A percentile compares a stretch with the other conserved stretches of the same genome.
Evolutionary conservation across 176 grass and related monocot genomes (phyloP).

Genomic region (Themeda triandra): DNA sequence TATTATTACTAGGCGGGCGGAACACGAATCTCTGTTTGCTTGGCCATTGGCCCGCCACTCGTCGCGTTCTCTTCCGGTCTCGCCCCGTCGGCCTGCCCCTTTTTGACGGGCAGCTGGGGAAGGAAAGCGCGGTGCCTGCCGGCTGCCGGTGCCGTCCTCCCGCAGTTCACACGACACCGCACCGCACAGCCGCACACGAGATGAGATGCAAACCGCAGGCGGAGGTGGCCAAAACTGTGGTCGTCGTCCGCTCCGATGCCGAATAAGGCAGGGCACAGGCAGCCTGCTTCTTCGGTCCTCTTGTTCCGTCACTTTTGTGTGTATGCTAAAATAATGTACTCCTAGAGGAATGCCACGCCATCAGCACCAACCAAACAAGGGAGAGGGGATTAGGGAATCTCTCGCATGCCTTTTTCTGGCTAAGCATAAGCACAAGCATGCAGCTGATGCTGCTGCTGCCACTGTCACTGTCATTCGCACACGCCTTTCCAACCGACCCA

Average conservation of each 20-base stretch:
- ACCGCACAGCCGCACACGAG: too few relatives aligned
- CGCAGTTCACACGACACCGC: neutral
- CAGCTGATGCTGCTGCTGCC: neutral
- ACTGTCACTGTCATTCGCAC: neutral
- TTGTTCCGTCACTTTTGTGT: neutral
- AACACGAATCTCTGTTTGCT: too few relatives aligned
- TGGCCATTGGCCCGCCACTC: too few relatives aligned
- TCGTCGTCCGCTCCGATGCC: neutral
- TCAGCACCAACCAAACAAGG: neutral
- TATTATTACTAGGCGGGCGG: too few relatives aligned
- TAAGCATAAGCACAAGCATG: neutral
- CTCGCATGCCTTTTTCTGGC: neutral
- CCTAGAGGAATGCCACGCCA: neutral
- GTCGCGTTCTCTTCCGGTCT: too few relatives aligned
- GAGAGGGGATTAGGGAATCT: neutral
- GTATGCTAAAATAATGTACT: neutral
- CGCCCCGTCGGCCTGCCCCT: too few relatives aligned
- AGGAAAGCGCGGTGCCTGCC: neutral
- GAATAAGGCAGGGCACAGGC: neutral
- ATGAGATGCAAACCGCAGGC: neutral
- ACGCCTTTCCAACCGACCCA: neutral
- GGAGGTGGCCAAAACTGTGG: constrained; percentile 6
- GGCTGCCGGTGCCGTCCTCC: neutral
- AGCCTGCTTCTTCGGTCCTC: neutral
- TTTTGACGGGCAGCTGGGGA: neutral